These are phyloP conservation scores for Lyophyllum shimeji DNA, from an alignment of 768 basidiomycete genomes.

Conservation along the genomic window DNA sequence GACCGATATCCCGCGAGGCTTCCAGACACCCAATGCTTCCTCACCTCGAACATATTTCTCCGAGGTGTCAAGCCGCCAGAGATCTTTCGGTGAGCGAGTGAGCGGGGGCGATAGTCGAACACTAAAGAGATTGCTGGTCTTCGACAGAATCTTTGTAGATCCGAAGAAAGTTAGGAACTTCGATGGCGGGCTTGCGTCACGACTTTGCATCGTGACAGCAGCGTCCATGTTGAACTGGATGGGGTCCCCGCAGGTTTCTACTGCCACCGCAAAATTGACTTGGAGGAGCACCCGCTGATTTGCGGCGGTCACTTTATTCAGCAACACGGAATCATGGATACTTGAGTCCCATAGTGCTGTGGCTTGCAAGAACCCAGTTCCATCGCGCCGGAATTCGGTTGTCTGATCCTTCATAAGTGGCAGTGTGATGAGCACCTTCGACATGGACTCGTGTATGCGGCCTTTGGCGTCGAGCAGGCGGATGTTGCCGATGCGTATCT, in stretches of 20 bases:
- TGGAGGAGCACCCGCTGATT: conserved; percentile 82
- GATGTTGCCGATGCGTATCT: conserved; percentile 78
- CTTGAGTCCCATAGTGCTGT: conserved; percentile 93
- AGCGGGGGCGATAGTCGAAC: conserved; percentile 80
- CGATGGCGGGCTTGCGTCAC: conserved; percentile 84
- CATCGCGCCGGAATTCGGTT: conserved; percentile 80
- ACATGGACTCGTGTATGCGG: conserved; percentile 73
- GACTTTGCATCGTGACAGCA: conserved; percentile 77
- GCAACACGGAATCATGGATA: conserved; percentile 77
- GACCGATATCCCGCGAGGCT: conserved; percentile 82
- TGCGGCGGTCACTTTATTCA: conserved; percentile 81
- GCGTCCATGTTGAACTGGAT: conserved; percentile 89
- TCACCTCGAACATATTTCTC: conserved; percentile 95
- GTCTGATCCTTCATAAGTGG: conserved; percentile 71
- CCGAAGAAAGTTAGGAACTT: conserved; percentile 76
- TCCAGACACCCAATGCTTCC: conserved; percentile 81
- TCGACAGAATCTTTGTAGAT: conserved; percentile 72
- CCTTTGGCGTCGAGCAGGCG: conserved; percentile 85
- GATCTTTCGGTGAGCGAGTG: conserved; percentile 82
- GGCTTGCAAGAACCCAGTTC: conserved; percentile 68
- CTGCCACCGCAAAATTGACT: conserved; percentile 72
- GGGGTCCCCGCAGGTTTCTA: conserved; percentile 84
- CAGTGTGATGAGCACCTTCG: conserved; percentile 69
- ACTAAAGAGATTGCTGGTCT: conserved; percentile 82
- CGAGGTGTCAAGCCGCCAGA: conserved; percentile 94